These are phyloP conservation scores for Collybia mongolica DNA, from an alignment of 768 basidiomycete genomes.

Conservation along the genomic window DNA sequence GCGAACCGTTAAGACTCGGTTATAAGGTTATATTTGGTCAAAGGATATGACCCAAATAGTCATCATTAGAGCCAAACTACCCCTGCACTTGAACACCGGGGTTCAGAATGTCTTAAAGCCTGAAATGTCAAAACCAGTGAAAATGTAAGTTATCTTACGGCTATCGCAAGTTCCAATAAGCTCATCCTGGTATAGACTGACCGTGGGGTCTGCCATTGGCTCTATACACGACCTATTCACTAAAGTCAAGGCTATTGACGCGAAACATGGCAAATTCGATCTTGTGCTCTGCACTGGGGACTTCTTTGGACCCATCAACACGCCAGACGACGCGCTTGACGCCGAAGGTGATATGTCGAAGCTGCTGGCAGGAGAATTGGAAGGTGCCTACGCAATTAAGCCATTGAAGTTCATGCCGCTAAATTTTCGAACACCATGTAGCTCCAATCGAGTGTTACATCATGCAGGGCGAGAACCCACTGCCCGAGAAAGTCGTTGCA, in stretches of 20 bases:
- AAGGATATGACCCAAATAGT: too few species aligned
- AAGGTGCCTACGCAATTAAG: slow-evolving; percentile 45
- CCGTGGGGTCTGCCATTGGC: slow-evolving; percentile 80
- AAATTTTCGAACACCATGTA: slow-evolving; percentile 28
- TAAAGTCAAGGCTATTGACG: slow-evolving; percentile 82
- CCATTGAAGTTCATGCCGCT: neutral
- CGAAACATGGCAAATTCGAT: slow-evolving; percentile 93
- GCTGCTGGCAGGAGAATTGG: slow-evolving; percentile 64
- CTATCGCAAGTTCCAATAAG: neutral
- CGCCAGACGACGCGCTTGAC: slow-evolving; percentile 21
- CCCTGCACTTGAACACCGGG: neutral
- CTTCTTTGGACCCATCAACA: slow-evolving; percentile 69
- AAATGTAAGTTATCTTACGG: slow-evolving; percentile 28
- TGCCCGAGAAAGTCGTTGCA: slow-evolving; percentile 73
- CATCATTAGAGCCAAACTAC: slow-evolving; percentile 6
- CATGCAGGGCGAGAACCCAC: slow-evolving; percentile 79
- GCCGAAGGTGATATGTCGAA: slow-evolving; percentile 53
- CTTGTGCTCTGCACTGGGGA: slow-evolving; percentile 80
- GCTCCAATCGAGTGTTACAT: slow-evolving; percentile 91
- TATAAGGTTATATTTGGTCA: too few species aligned
- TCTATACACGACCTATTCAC: slow-evolving; percentile 71
- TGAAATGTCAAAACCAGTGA: slow-evolving; percentile 27
- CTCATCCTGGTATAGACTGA: slow-evolving; percentile 40
- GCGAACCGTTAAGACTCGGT: too few species aligned
- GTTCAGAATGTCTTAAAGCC: neutral